Base-by-base conservation (phyloP, 345 rosid genomes). In the Durio zibethinus region DNA sequence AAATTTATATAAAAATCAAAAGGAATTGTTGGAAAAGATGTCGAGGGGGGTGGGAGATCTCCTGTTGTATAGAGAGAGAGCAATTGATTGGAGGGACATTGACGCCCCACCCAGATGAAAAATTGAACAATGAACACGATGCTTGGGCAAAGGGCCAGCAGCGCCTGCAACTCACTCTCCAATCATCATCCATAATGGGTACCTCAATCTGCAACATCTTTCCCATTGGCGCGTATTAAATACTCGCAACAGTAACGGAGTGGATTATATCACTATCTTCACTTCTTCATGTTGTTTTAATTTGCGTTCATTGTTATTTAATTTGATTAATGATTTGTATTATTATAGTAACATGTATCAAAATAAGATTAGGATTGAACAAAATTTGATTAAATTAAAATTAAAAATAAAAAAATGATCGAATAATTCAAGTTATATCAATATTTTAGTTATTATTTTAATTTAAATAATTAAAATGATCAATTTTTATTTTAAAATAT, bases 1-100 rank as follows among this genome's bases (percentile, higher is more conserved):
- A 2, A 31, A 31, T 31, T 1, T 29, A 29, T 0, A 0, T 7
- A 2, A 27, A 61, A 61, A 27, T 23, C 23, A 20, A 4, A 53
- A 20, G 59, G 8, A 53, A 18, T 5, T 31, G 18, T 40, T 33
- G 0, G 29, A 36, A 31, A 76, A 67, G 63, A 59, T 50, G 31
- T 36, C 1, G 64, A 61, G 50, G 5, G 31, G 31, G 23, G 10
- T 12, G 48, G 33, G 56, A 43, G 72, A 27, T 62, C 36, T 53
- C 7, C 4, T 1, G 18, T 14, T 45, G 12, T 45, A 0, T 47
- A 20, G n/a, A 12, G 1, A 43, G 3, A 65, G 16, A 59, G 50
- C 10, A 52, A 62, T 72, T 76, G 77, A 63, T 15, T 14, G 76
- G 72, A 45, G 78, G 52, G 62, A 56, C 74, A 75, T 78, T 76